Evolutionary conservation across 2,329 filamentous ascomycete genomes (phyloP), one percentile per base, ranked within the genome.

Genomic region (Lachnellula subtilissima): DNA sequence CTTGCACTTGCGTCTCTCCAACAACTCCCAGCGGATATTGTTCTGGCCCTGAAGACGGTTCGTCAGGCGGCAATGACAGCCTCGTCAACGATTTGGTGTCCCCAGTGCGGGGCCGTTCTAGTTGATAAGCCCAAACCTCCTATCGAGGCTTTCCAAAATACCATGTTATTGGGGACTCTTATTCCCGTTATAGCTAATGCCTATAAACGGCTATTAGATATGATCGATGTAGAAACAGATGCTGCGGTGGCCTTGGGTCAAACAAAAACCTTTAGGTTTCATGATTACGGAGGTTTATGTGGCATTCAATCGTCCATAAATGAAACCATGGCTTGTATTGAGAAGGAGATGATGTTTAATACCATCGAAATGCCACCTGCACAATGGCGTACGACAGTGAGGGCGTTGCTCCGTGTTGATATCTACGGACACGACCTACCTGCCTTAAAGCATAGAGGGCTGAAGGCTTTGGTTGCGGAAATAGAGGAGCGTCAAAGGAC

Each of bases 121-220:
- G 47, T 73, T 15, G 64, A 71, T 7, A 72, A 76, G 5, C 60
- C 69, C 32, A 67, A 71, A 1, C 71, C 74, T 1, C 72, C 76
- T 22, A 75, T 83, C 50, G 76, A 80, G 51, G 63, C 74, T 32
- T 80, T 82, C 58, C 83, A 85, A 65, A 84, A 76, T 64, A 73
- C 79, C 50, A 84, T 85, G 81, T 73, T 83, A 52, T 71, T 86
- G 4, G 80, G 76, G 6, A 77, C 81, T 2, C 74, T 86, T 32
- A 71, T 86, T 3, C 81, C 82, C 1, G 79, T 80, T 8, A 76
- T 82, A 46, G 81, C 78, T 52, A 78, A 83, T 65, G 78, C 80
- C 7, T 86, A 86, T 71, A 75, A 74, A 53, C 71, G 69, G 28
- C 79, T 86, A 48, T 71, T 86, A 12, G 69, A 71, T 49, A 75